These are phyloP conservation scores for Chalaropsis thielavioides DNA, from an alignment of 2,329 filamentous ascomycete genomes.

Conservation along the genomic window DNA sequence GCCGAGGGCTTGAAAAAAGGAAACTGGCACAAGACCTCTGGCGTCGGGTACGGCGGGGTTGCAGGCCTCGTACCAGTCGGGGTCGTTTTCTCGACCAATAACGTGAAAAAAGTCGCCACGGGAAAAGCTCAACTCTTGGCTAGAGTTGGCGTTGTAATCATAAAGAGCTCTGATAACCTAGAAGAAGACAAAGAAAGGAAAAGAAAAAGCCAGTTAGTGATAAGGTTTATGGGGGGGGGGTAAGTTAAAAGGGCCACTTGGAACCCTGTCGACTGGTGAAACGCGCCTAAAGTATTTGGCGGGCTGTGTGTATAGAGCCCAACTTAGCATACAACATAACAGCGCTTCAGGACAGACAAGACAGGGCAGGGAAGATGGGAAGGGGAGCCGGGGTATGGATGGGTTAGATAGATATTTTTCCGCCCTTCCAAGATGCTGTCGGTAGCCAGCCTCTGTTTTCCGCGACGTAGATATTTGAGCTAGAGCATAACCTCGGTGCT, in stretches of 20 bases:
- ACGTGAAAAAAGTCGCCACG: slow-evolving; percentile 98
- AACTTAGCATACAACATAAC: not conserved
- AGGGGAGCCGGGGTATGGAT: not conserved
- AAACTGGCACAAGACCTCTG: slow-evolving; percentile 80
- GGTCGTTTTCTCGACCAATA: slow-evolving; percentile 85
- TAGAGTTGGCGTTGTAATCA: slow-evolving; percentile 67
- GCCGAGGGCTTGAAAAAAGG: slow-evolving; percentile 83
- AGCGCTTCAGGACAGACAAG: not conserved
- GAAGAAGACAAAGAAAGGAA: slow-evolving; percentile 6
- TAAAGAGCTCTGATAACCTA: slow-evolving; percentile 96
- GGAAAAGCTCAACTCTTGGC: slow-evolving; percentile 75
- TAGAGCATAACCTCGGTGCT: not conserved
- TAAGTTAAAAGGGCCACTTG: not conserved
- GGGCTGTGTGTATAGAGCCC: not conserved
- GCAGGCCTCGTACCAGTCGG: slow-evolving; percentile 96
- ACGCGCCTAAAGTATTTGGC: not conserved
- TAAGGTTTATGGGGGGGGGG: slow-evolving; percentile 6
- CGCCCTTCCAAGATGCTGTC: not conserved
- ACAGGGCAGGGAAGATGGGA: not conserved
- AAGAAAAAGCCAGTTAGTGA: slow-evolving; percentile 14
- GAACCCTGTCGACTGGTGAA: slow-evolving; percentile 11
- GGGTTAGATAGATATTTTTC: not conserved
- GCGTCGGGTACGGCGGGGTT: slow-evolving; percentile 80
- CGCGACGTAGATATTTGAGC: not conserved
- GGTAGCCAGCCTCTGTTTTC: not conserved